These are phyloP conservation scores for Vanderwaltozyma verrucispora DNA, from an alignment of 805 yeast species.

Conservation along the genomic window DNA sequence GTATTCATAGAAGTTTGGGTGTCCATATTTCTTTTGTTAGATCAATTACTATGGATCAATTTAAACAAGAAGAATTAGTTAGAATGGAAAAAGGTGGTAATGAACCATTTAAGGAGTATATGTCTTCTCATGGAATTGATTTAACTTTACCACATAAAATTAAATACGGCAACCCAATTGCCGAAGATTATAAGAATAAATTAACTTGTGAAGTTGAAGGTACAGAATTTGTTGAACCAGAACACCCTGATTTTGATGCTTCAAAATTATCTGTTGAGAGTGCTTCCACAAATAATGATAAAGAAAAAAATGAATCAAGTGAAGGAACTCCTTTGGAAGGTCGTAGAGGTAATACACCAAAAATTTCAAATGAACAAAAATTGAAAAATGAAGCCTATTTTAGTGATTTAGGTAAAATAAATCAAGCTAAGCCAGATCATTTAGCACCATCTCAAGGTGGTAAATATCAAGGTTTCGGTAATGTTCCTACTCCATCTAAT, in stretches of 20 bases:
- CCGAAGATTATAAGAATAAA: slow-evolving; percentile 87
- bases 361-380: slow-evolving; percentile 31
- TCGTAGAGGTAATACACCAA: slow-evolving; percentile 34
- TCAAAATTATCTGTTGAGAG: slow-evolving; percentile 8
- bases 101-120: slow-evolving; percentile 57
- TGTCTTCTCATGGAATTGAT: slow-evolving; percentile 63
- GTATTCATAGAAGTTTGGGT: slow-evolving; percentile 89
- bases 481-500: slow-evolving; percentile 37
- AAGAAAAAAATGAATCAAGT: neutral
- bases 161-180: slow-evolving; percentile 82
- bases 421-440: slow-evolving; percentile 62
- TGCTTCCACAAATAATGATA: slow-evolving; percentile 4
- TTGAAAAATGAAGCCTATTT: slow-evolving; percentile 73
- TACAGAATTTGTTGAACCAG: slow-evolving; percentile 53
- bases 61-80: slow-evolving; percentile 81
- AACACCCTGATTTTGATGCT: slow-evolving; percentile 37
- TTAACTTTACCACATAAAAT: slow-evolving; percentile 49
- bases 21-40: slow-evolving; percentile 95
- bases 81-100: slow-evolving; percentile 96
- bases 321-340: slow-evolving; percentile 27
- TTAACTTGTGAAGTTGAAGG: slow-evolving; percentile 70
- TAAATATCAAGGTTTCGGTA: slow-evolving; percentile 85
- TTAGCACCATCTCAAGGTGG: slow-evolving; percentile 94
- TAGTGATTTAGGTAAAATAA: slow-evolving; percentile 64
- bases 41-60: slow-evolving; percentile 97